Evolutionary conservation across 257 asterid genomes (phyloP).

Genomic region (Echites panduratus): DNA sequence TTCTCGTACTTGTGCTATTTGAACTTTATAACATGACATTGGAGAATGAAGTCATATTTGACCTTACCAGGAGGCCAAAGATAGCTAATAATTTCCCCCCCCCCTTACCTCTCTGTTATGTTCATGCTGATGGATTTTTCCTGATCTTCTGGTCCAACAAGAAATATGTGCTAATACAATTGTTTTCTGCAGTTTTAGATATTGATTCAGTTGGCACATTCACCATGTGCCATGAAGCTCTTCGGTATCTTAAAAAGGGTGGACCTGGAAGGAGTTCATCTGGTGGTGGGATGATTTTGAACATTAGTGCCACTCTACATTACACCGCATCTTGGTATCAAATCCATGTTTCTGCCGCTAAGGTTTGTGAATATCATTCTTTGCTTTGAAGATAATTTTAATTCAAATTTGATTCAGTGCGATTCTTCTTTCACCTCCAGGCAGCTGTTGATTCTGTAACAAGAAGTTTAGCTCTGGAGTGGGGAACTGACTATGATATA

Average conservation of each 20-base stretch:
- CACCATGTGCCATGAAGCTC: conserved; percentile 84
- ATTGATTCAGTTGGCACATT: conserved; percentile 93
- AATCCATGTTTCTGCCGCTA: conserved; percentile 87
- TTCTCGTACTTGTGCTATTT: neutral
- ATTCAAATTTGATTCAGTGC: conserved; percentile 1
- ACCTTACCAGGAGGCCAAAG: neutral
- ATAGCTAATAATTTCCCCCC: neutral
- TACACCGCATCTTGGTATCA: conserved; percentile 92
- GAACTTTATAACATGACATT: neutral
- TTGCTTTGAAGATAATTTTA: neutral
- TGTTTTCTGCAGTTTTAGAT: conserved; percentile 58
- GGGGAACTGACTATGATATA: conserved; percentile 85
- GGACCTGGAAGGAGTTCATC: conserved; percentile 52
- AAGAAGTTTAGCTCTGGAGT: conserved; percentile 77
- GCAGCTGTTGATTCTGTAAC: conserved; percentile 84
- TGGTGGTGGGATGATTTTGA: conserved; percentile 71
- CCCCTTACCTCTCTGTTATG: neutral
- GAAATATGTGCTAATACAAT: neutral
- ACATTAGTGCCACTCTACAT: conserved; percentile 87
- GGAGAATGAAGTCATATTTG: neutral
- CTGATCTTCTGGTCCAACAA: neutral
- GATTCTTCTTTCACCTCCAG: conserved; percentile 28
- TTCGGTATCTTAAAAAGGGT: conserved; percentile 62
- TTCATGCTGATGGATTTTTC: neutral
- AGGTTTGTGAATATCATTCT: conserved; percentile 43